A percentile compares a stretch with the other conserved stretches of the same genome.
Conservation (phyloP, 768 basidiomycete species). For the Suillus occidentalis region DNA sequence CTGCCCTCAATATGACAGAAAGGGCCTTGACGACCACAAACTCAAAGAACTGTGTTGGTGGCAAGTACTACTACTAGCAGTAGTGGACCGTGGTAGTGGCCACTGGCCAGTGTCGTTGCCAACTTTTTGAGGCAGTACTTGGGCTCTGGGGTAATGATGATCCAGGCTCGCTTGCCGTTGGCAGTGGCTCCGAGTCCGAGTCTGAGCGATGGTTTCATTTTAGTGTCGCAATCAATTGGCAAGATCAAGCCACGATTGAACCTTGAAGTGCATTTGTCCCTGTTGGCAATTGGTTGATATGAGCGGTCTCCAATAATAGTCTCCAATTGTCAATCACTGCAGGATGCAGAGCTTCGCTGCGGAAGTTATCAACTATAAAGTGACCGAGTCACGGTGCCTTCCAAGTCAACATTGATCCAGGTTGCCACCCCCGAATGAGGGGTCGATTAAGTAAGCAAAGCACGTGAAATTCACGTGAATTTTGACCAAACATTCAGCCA, state of each 20-base stretch:
- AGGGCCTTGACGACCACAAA: not conserved
- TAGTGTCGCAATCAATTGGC: not conserved
- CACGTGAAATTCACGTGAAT: constrained; percentile 35
- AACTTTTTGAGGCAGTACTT: not conserved
- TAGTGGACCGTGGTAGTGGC: not conserved
- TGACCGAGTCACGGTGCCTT: not conserved
- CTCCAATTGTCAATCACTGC: not conserved
- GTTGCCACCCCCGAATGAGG: not conserved
- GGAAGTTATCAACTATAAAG: too few relatives aligned
- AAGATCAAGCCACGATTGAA: not conserved
- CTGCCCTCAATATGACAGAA: not conserved
- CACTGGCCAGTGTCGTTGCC: not conserved
- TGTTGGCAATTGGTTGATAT: not conserved
- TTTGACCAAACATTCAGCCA: constrained; percentile 30
- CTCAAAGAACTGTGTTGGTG: not conserved
- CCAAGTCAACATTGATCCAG: not conserved
- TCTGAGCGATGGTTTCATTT: not conserved
- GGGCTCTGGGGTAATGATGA: not conserved
- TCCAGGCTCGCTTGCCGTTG: not conserved
- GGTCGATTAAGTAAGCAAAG: not conserved
- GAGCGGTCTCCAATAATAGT: not conserved
- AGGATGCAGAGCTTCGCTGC: not conserved
- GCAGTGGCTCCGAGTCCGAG: too few relatives aligned
- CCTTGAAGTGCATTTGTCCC: not conserved
- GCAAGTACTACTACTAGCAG: not conserved